These are phyloP conservation scores for Fraxinus dipetala DNA, from an alignment of 305 asterid species.

Conservation along the genomic window DNA sequence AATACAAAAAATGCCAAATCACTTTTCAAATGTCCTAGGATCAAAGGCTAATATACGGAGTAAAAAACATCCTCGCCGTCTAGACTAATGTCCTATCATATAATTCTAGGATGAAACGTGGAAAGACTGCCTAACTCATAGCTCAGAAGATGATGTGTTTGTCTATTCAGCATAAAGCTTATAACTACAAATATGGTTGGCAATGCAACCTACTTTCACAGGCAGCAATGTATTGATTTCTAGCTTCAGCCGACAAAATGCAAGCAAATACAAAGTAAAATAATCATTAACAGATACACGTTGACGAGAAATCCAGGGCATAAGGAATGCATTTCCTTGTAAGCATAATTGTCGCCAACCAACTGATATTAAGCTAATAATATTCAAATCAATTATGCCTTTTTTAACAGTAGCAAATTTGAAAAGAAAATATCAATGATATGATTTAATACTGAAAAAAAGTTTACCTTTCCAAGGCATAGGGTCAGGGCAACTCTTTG, in stretches of 20 bases:
- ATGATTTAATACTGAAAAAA: neutral
- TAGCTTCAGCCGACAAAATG: neutral
- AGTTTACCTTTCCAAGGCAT: slow-evolving; percentile 89
- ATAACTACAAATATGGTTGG: neutral
- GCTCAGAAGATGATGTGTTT: too few species aligned
- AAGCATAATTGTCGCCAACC: neutral
- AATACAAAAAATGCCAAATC: neutral
- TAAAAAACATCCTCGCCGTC: neutral
- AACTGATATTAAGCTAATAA: neutral
- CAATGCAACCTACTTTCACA: neutral
- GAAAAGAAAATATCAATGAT: neutral
- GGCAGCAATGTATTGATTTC: neutral
- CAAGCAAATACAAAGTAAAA: neutral
- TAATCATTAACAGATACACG: neutral
- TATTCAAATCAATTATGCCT: neutral
- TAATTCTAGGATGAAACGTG: neutral
- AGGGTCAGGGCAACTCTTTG: slow-evolving; percentile 90
- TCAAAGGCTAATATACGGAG: neutral
- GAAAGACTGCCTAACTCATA: neutral
- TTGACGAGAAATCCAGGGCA: neutral
- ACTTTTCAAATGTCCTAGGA: neutral
- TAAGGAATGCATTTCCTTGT: neutral
- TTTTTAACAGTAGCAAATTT: neutral
- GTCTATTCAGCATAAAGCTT: neutral
- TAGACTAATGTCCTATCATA: neutral